Evolutionary conservation across 2,329 filamentous ascomycete genomes (phyloP).

Genomic region (Monosporascus sp.): DNA sequence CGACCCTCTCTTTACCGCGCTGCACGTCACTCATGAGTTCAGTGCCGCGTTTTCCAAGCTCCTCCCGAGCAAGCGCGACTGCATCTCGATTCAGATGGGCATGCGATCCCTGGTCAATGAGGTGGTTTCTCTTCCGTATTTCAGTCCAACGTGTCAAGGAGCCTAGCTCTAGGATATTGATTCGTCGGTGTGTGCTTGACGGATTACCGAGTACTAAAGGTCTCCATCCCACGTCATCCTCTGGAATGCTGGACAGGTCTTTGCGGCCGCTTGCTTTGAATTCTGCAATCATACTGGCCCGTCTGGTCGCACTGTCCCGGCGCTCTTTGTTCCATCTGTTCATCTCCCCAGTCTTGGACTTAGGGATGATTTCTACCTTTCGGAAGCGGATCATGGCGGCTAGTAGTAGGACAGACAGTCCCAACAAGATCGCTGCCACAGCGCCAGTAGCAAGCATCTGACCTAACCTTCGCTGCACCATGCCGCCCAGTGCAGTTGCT

Average conservation of each 20-base stretch:
- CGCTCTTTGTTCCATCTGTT: conserved; percentile 45
- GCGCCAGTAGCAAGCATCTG: conserved; percentile 64
- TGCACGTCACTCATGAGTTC: conserved; percentile 22
- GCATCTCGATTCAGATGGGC: conserved; percentile 30
- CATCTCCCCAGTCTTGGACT: conserved; percentile 50
- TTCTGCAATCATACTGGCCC: conserved; percentile 32
- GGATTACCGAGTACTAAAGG: conserved; percentile 69
- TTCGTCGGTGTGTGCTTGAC: conserved; percentile 59
- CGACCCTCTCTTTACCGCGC: conserved; percentile 23
- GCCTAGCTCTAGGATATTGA: conserved; percentile 68
- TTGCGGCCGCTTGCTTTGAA: conserved; percentile 21
- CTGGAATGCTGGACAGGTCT: conserved; percentile 33
- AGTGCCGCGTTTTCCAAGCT: conserved; percentile 21
- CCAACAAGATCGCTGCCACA: conserved; percentile 60
- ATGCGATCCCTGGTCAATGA: conserved; percentile 42
- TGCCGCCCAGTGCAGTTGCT: conserved; percentile 63
- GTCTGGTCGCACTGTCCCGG: conserved; percentile 41
- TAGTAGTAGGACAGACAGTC: conserved; percentile 59
- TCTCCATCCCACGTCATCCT: conserved; percentile 57
- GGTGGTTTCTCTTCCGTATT: conserved; percentile 55
- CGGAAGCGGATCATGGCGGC: conserved; percentile 59
- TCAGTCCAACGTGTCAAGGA: conserved; percentile 66
- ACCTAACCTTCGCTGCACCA: conserved; percentile 58
- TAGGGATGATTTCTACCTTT: conserved; percentile 63
- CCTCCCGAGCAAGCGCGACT: conserved; percentile 25